Conservation (phyloP, 441 rosid genomes). For the Brassica balearica region DNA sequence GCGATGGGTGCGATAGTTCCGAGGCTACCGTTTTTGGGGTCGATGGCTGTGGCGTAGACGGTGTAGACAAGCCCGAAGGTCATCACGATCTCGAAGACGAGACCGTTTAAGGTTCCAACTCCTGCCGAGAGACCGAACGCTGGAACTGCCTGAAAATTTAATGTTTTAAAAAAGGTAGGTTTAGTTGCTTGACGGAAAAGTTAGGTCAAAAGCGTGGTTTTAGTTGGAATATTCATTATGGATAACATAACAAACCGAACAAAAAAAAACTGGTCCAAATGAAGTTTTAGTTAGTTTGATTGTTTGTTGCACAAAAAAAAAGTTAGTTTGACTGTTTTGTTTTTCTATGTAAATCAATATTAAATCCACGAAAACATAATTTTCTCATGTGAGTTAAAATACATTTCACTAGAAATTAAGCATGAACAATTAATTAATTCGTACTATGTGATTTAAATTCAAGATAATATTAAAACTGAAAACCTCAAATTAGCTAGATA, state of each 20-base stretch:
- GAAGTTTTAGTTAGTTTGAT: background rate
- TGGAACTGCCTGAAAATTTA: conserved; percentile 46
- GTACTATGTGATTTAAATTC: too few species aligned
- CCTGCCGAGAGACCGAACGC: conserved; percentile 57
- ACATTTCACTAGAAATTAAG: background rate
- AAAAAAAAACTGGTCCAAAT: background rate
- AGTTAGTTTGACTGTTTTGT: background rate
- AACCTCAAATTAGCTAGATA: background rate
- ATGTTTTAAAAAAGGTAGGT: background rate
- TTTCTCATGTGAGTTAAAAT: background rate
- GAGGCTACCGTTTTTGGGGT: conserved; percentile 61
- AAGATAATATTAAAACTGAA: background rate
- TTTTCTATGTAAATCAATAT: background rate
- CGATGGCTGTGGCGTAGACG: conserved; percentile 65
- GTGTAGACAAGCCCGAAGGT: conserved; percentile 68
- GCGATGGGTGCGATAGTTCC: conserved; percentile 68
- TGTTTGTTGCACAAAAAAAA: background rate
- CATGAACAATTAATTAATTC: background rate
- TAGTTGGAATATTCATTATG: conserved; percentile 1
- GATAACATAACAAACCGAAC: background rate
- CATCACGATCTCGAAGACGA: conserved; percentile 72
- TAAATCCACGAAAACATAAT: background rate
- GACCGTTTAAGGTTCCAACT: conserved; percentile 53
- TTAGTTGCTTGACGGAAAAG: conserved; percentile 27
- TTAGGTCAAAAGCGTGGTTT: conserved; percentile 7